These are phyloP conservation scores for Trichoderma harzianum DNA, from an alignment of 2,329 filamentous ascomycete species.

Conservation along the genomic window DNA sequence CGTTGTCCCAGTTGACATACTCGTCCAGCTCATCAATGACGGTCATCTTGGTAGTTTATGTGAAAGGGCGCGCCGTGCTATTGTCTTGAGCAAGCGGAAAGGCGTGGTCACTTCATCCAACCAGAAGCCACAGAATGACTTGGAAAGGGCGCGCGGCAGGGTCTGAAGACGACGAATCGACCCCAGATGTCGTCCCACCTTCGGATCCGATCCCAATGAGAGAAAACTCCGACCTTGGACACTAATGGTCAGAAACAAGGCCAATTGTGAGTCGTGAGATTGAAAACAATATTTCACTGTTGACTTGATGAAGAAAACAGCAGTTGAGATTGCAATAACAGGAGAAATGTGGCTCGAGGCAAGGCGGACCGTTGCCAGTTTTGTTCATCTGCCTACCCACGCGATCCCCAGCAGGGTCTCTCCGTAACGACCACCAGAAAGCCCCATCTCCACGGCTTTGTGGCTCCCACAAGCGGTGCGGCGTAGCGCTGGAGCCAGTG, in stretches of 20 bases:
- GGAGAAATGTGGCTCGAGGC: background rate
- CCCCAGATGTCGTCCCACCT: slow-evolving; percentile 10
- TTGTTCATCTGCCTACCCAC: slow-evolving; percentile 16
- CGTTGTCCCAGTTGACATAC: slow-evolving; percentile 61
- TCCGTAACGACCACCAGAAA: background rate
- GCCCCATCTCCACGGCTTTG: slow-evolving; percentile 7
- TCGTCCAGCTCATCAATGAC: slow-evolving; percentile 55
- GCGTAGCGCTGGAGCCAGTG: slow-evolving; percentile 19
- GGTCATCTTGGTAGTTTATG: slow-evolving; percentile 29
- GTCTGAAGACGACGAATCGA: background rate
- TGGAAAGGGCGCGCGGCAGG: slow-evolving; percentile 17
- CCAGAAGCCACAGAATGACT: slow-evolving; percentile 7
- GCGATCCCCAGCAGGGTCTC: slow-evolving; percentile 15
- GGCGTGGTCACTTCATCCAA: slow-evolving; percentile 15
- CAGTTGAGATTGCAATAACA: background rate
- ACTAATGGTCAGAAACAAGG: background rate
- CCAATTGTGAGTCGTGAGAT: background rate
- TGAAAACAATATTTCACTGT: background rate
- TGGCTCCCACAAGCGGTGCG: slow-evolving; percentile 14
- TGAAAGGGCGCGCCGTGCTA: slow-evolving; percentile 21
- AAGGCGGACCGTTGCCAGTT: slow-evolving; percentile 17
- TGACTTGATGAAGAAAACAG: background rate
- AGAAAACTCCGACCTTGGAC: background rate
- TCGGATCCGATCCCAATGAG: background rate
- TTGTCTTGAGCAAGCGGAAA: background rate